phyloP scores from a whole-genome alignment of 176 grass and related monocot genomes.

The Chrysopogon serrulatus region DNA sequence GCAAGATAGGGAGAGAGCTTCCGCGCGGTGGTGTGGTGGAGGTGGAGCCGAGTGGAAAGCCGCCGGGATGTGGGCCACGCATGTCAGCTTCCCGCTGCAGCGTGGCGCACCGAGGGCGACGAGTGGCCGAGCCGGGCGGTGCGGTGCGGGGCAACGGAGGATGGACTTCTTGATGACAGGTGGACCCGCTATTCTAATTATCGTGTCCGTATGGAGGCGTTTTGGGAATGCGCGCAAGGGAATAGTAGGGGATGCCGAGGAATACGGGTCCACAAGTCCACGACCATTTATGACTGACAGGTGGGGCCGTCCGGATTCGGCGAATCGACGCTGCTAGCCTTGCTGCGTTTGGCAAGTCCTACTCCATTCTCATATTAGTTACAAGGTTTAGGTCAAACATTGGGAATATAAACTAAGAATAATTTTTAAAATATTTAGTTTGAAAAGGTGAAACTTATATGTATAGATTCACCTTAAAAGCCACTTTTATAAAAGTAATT shows the following conservation, averaged over 20 bases:
- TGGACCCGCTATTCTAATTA: not conserved
- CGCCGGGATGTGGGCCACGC: not conserved
- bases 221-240: not conserved
- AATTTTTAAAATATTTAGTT: too few relatives aligned
- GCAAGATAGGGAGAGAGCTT: not conserved
- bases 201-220: not conserved
- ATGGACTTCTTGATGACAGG: not conserved
- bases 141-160: not conserved
- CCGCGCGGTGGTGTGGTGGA: not conserved
- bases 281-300: too few relatives aligned
- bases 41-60: not conserved
- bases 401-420: too few relatives aligned
- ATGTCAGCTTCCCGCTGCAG: not conserved
- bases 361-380: too few relatives aligned
- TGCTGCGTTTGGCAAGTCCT: too few relatives aligned
- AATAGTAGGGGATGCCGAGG: too few relatives aligned
- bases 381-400: too few relatives aligned
- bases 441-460: too few relatives aligned
- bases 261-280: not conserved
- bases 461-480: too few relatives aligned
- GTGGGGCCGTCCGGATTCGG: too few relatives aligned
- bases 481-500: too few relatives aligned
- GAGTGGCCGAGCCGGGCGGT: slow-evolving; percentile 3
- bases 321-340: too few relatives aligned
- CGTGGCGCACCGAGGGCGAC: not conserved